Evolutionary conservation across 179 eudicot genomes (phyloP).

Genomic region (Gypsophila paniculata): DNA sequence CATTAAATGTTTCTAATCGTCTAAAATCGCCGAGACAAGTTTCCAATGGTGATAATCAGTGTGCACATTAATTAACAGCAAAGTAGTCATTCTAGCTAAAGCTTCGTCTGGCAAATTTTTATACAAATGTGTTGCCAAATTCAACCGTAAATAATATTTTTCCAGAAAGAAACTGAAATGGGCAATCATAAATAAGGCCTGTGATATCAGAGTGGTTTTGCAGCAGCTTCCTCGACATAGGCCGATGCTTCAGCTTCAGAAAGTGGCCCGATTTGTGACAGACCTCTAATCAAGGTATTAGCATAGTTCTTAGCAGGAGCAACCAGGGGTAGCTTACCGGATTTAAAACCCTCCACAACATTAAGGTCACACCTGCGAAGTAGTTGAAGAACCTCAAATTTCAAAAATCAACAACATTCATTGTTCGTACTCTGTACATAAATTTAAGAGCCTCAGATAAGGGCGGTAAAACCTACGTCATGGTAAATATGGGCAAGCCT

Average conservation of each 20-base stretch:
- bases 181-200: background rate
- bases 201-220: constrained; percentile 47
- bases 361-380: constrained; percentile 59
- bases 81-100: background rate
- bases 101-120: constrained; percentile 8
- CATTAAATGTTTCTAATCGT: too few relatives aligned
- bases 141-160: background rate
- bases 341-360: constrained; percentile 49
- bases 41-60: too few relatives aligned
- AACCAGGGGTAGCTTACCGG: constrained; percentile 48
- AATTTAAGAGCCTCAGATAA: background rate
- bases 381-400: background rate
- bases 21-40: too few relatives aligned
- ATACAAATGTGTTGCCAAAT: background rate
- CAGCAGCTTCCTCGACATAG: constrained; percentile 64
- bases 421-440: background rate
- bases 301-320: constrained; percentile 61
- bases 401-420: background rate
- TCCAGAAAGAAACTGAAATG: background rate
- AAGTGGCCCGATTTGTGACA: constrained; percentile 58
- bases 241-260: constrained; percentile 64
- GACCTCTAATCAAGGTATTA: constrained; percentile 60
- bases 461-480: constrained; percentile 60
- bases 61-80: background rate
- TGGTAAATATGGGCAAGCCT: constrained; percentile 72